These are phyloP conservation scores for Casuarina cunninghamiana DNA, from an alignment of 306 rosid genomes.

Conservation along the genomic window DNA sequence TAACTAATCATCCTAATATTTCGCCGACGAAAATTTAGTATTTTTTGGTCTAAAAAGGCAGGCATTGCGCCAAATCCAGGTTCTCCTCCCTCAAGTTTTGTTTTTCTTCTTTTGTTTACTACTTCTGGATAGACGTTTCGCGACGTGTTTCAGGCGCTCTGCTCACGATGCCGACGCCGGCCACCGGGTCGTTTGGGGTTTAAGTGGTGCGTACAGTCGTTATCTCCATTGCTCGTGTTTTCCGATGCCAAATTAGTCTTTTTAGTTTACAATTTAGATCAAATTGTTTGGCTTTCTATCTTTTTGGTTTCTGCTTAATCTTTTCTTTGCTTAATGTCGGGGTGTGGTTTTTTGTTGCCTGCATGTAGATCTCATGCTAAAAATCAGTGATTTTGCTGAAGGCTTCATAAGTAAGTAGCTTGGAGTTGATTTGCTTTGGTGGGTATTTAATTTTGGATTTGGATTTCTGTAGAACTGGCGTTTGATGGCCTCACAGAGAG, in stretches of 20 bases:
- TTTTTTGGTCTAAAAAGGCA: no score
- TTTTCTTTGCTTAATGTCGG: not conserved
- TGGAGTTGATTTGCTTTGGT: not conserved
- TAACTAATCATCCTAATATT: no score
- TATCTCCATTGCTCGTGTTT: not conserved
- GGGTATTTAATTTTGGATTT: not conserved
- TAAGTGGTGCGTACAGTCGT: not conserved
- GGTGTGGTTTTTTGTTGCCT: not conserved
- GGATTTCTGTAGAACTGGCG: not conserved
- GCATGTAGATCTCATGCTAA: not conserved
- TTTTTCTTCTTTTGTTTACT: not conserved
- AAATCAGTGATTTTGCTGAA: not conserved
- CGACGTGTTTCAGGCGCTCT: not conserved
- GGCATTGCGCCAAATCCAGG: no score
- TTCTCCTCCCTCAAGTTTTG: no score
- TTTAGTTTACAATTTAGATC: not conserved
- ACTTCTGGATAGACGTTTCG: not conserved
- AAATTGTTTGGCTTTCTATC: not conserved
- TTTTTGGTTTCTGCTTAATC: not conserved
- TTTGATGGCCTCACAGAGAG: not conserved
- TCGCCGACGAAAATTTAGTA: no score
- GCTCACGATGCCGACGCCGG: not conserved
- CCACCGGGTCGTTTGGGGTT: not conserved
- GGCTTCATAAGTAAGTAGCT: not conserved
- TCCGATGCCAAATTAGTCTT: not conserved